Evolutionary conservation across 2,329 filamentous ascomycete genomes (phyloP), one percentile per base, ranked within the genome.

Genomic region (Dothideomycetes sp.): DNA sequence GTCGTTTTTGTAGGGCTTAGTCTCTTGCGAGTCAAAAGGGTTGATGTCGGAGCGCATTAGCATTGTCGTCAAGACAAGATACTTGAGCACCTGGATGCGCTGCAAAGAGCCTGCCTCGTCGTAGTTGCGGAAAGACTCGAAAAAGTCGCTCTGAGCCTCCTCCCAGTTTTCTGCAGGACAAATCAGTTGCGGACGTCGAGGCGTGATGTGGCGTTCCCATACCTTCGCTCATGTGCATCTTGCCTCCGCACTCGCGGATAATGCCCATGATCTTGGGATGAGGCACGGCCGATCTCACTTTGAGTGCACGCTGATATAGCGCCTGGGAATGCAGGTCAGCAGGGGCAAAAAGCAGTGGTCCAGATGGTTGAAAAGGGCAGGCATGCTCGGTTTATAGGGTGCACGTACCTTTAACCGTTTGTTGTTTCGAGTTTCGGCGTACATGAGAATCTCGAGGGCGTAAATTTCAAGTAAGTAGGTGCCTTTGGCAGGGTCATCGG

Each of bases 211-310:
- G 34, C 30, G 24, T 38, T 44, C 42, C 45, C 49, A 54, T 60
- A 63, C 66, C 65, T 70, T 98, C 91, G 60, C 84, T 91, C 91
- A 98, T 96, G 67, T 96, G 88, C 91, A 98, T 98, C 70, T 98
- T 98, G 52, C 91, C 91, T 54, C 91, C 91, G 59, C 91, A 98
- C 66, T 98, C 91, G 40, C 89, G 82, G 57, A 98, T 98, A 59
- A 98, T 89, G 37, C 91, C 91, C 86, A 96, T 95, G 59, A 98
- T 94, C 65, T 94, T 94, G 43, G 91, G 91, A 64, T 98, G 91
- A 30, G 91, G 89, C 10, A 98, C 91, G 0, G 91, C 91, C n/a
- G 91, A 96, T 46, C 86, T 81, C 40, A 98, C 89, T 48, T 83
- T 83, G 36, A 98, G 73, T 4, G 91, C 91, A 45, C 84, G 81